Evolutionary conservation across 768 basidiomycete genomes (phyloP).

Genomic region (Fibroporia radiculosa): DNA sequence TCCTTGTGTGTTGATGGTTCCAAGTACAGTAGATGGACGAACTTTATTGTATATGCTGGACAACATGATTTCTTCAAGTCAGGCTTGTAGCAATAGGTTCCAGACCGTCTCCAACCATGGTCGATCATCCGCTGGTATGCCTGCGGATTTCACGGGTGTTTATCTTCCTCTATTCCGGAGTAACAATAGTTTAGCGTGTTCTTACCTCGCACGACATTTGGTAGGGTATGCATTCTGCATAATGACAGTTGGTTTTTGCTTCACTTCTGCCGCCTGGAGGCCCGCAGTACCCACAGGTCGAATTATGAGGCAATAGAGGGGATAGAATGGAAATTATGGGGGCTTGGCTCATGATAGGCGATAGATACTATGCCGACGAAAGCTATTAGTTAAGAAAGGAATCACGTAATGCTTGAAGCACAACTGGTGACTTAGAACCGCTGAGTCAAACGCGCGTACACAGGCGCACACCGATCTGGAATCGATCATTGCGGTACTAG

Average conservation of each 20-base stretch:
- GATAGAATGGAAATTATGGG: constrained; percentile 14
- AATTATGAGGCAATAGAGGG: constrained; percentile 16
- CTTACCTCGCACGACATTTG: constrained; percentile 49
- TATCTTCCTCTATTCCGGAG: too few species aligned
- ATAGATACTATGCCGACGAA: too few species aligned
- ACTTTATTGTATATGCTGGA: constrained; percentile 93
- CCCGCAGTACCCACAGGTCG: constrained; percentile 64
- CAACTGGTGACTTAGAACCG: too few species aligned
- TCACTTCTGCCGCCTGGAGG: constrained; percentile 42
- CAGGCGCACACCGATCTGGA: too few species aligned
- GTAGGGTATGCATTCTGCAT: constrained; percentile 41
- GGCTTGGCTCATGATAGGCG: too few species aligned
- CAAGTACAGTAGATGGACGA: constrained; percentile 8
- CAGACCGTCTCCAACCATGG: constrained; percentile 79
- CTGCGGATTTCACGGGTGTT: constrained; percentile 27
- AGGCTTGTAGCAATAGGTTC: constrained; percentile 83
- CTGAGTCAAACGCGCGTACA: too few species aligned
- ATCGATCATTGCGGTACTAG: too few species aligned
- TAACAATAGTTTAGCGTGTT: neutral
- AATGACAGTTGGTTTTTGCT: constrained; percentile 34
- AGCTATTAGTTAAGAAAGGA: too few species aligned
- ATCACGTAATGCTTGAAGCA: too few species aligned
- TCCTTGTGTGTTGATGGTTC: neutral
- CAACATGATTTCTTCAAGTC: constrained; percentile 80
- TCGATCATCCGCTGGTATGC: constrained; percentile 79